These are phyloP conservation scores for Botrytis hyacinthi DNA, from an alignment of 2,329 filamentous ascomycete genomes.

Conservation along the genomic window DNA sequence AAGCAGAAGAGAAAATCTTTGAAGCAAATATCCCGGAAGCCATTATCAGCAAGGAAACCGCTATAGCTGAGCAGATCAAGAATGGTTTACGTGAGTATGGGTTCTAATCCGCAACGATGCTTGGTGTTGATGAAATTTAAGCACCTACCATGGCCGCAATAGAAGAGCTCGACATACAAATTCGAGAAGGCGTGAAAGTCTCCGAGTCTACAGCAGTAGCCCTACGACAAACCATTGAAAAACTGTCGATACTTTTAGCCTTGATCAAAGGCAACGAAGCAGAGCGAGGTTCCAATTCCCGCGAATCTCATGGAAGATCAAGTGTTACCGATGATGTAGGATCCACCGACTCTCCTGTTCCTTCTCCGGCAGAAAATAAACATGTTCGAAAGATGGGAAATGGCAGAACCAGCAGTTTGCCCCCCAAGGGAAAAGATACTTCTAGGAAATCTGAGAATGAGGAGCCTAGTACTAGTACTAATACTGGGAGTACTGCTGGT, in stretches of 20 bases:
- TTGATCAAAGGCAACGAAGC: conserved; percentile 31
- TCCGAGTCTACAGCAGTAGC: conserved; percentile 32
- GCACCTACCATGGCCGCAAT: conserved; percentile 32
- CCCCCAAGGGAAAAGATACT: conserved; percentile 32
- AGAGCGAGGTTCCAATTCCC: conserved; percentile 27
- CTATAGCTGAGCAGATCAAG: conserved; percentile 22
- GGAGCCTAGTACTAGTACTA: conserved; percentile 28
- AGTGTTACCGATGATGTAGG: conserved; percentile 36
- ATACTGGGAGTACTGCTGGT: conserved; percentile 25
- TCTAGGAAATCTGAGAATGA: conserved; percentile 29
- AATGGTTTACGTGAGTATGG: conserved; percentile 23
- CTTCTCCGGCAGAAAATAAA: conserved; percentile 36
- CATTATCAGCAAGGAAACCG: conserved; percentile 26
- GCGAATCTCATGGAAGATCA: conserved; percentile 32
- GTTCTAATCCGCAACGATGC: background rate
- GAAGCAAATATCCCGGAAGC: conserved; percentile 21
- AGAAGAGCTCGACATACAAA: conserved; percentile 26
- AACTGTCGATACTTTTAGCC: conserved; percentile 24
- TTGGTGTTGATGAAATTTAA: conserved; percentile 19
- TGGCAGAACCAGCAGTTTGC: conserved; percentile 35
- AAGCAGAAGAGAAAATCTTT: conserved; percentile 23
- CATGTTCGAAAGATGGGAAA: conserved; percentile 33
- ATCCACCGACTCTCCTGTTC: conserved; percentile 36
- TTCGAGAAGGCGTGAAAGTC: conserved; percentile 36
- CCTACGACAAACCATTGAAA: conserved; percentile 17